Base-by-base conservation (phyloP, 306 rosid genomes). In the Quercus engelmannii region DNA sequence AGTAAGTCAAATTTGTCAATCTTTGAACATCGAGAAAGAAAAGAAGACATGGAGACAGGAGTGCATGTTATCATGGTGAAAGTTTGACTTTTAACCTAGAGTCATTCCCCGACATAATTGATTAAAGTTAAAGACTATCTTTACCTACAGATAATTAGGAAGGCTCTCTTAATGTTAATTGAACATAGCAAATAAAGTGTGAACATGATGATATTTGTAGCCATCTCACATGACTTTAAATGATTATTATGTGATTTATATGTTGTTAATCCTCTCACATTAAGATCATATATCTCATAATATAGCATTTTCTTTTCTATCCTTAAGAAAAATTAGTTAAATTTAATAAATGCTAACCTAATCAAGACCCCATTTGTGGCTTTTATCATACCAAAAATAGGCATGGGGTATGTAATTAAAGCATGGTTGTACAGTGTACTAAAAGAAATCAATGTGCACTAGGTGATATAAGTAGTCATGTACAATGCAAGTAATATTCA, bases 191-290 rank as follows among this genome's bases (percentile, higher is more conserved):
- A 71, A 64, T 72, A 63, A 70, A 52, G 11, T 76, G 19, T 74
- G 64, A 75, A 78, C 80, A 69, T 78, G 75, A 73, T 78, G 59
- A 62, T 61, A 73, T 54, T 56, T 56, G 55, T 78, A 75, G 59
- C 81, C 73, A 31, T 75, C 73, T 58, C 82, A 69, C 86, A 61
- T 80, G 79, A 77, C 78, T 67, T 83, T 59, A 15, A 83, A 86
- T 89, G 78, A 87, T 86, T 81, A 51, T 68, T 81, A 51, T 68
- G 73, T 52, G 43, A 71, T 46, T 5, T 84, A 65, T 33, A 7
- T 81, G 43, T 74, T 84, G 73, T 69, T 63, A 5, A 20, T 76
- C 19, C 52, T 30, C 70, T 49, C 54, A 49, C 54, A 49, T 49
- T 38, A 38, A 49, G 54, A 12, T 49, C 14, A 49, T 38, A 38